A percentile compares a stretch with the other conserved stretches of the same genome.
Conservation (phyloP, 495 filamentous ascomycete genomes). For the Penicillium atrosanguineum region DNA sequence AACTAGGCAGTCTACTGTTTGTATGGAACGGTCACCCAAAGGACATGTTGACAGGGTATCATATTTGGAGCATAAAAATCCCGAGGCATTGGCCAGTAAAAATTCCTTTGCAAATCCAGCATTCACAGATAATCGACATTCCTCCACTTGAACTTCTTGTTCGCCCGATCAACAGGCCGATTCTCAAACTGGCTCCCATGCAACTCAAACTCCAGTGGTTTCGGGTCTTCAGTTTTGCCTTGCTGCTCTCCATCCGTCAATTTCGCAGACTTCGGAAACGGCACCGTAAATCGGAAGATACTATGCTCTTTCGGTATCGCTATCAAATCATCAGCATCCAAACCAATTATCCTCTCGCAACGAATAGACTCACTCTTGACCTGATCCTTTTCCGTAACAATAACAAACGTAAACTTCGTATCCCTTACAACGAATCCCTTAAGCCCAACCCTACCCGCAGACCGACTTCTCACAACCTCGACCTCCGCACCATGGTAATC, state of each 20-base stretch:
- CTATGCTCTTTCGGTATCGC: slow-evolving; percentile 86
- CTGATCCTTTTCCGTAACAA: slow-evolving; percentile 64
- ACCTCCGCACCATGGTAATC: slow-evolving; percentile 89
- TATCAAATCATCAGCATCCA: slow-evolving; percentile 19
- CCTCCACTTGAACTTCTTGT: slow-evolving; percentile 84
- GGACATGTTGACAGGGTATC: not conserved
- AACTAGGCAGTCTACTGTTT: not conserved
- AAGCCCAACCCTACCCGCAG: slow-evolving; percentile 76
- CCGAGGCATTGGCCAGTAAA: not conserved
- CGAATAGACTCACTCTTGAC: slow-evolving; percentile 55
- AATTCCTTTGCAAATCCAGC: not conserved
- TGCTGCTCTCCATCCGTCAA: slow-evolving; percentile 12
- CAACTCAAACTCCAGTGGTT: slow-evolving; percentile 74
- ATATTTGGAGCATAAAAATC: not conserved
- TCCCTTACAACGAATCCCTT: slow-evolving; percentile 87
- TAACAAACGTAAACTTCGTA: slow-evolving; percentile 78
- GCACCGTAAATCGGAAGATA: slow-evolving; percentile 75
- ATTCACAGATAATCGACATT: slow-evolving; percentile 65
- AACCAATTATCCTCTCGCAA: not conserved
- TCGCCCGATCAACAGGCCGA: slow-evolving; percentile 77
- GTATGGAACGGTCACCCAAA: not conserved
- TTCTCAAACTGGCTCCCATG: slow-evolving; percentile 85
- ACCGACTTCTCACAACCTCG: slow-evolving; percentile 78
- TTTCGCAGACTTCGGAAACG: slow-evolving; percentile 34
- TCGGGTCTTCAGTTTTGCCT: slow-evolving; percentile 1